Percentiles rank a stretch among this genome's conserved stretches.
These are phyloP conservation scores for Aurantiochytrium sp. DNA, from an alignment of 108 stramenopile species.

Conservation along the genomic window DNA sequence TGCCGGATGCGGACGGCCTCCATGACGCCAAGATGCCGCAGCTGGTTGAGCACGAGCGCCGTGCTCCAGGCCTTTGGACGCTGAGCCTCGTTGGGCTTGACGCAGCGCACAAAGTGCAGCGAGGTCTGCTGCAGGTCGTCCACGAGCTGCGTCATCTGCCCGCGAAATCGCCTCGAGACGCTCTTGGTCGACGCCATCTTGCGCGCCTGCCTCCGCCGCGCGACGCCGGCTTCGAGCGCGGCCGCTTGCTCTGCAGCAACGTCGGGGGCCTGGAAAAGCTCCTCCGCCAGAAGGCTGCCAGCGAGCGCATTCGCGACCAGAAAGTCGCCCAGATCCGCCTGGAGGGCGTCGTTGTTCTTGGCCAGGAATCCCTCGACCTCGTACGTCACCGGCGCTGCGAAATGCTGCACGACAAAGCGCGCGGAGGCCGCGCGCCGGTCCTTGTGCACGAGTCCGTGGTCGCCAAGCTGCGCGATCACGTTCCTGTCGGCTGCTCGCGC, in stretches of 20 bases:
- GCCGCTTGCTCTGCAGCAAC: neutral
- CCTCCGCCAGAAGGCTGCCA: neutral
- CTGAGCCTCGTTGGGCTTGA: neutral
- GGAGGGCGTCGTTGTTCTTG: slow-evolving; percentile 73
- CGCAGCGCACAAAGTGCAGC: slow-evolving; percentile 25
- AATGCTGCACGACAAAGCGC: slow-evolving; percentile 69
- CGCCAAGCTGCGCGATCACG: slow-evolving; percentile 15
- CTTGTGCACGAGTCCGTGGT: neutral
- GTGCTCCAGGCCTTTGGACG: neutral
- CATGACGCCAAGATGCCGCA: neutral
- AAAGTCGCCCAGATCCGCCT: slow-evolving; percentile 48
- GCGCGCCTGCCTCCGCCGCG: neutral
- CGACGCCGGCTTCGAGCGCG: neutral
- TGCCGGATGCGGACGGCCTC: slow-evolving; percentile 16
- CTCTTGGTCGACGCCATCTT: slow-evolving; percentile 1
- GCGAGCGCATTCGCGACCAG: neutral
- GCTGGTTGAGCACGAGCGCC: neutral
- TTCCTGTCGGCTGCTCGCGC: slow-evolving; percentile 31
- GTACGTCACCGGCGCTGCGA: slow-evolving; percentile 77
- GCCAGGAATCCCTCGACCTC: slow-evolving; percentile 67
- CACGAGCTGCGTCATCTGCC: slow-evolving; percentile 51
- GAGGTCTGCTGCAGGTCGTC: slow-evolving; percentile 54
- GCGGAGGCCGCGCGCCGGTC: neutral
- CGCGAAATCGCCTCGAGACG: neutral
- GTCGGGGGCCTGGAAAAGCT: neutral